Evolutionary conservation across 768 basidiomycete genomes (phyloP).

Genomic region (Agaricus subrufescens): DNA sequence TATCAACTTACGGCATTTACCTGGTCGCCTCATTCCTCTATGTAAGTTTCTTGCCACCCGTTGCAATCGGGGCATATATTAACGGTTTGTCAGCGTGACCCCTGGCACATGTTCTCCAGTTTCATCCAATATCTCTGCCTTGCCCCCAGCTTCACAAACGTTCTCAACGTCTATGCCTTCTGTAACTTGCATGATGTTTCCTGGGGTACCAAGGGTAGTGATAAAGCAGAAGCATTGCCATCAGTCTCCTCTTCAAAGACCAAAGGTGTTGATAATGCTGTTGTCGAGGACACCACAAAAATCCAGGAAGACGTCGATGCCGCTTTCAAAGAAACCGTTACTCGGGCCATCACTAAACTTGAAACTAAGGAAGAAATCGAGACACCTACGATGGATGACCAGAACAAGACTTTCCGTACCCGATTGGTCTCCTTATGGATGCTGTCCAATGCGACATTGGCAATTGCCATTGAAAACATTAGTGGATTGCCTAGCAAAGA

Average conservation of each 20-base stretch:
- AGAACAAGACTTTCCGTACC: slow-evolving; percentile 91
- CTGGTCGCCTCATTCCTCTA: slow-evolving; percentile 81
- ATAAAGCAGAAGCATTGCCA: slow-evolving; percentile 90
- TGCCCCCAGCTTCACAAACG: slow-evolving; percentile 91
- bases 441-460: slow-evolving; percentile 61
- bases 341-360: slow-evolving; percentile 76
- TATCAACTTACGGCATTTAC: slow-evolving; percentile 89
- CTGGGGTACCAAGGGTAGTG: slow-evolving; percentile 94
- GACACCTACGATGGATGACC: slow-evolving; percentile 83
- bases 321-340: slow-evolving; percentile 88
- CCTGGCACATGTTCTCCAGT: slow-evolving; percentile 97
- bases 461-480: slow-evolving; percentile 72
- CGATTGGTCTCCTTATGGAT: slow-evolving; percentile 84
- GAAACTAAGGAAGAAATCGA: slow-evolving; percentile 61
- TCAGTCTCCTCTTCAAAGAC: slow-evolving; percentile 82
- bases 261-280: slow-evolving; percentile 66
- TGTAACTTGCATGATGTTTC: slow-evolving; percentile 94
- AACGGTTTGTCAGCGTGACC: slow-evolving; percentile 61
- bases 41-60: slow-evolving; percentile 38
- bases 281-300: slow-evolving; percentile 82
- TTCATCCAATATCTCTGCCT: slow-evolving; percentile 88
- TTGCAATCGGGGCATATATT: not conserved
- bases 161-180: slow-evolving; percentile 95
- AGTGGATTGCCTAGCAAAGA: slow-evolving; percentile 47
- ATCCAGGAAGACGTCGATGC: slow-evolving; percentile 87